A percentile compares a stretch with the other conserved stretches of the same genome.
Evolutionary conservation across 1,284 basidiomycete genomes (phyloP).

Genomic region (Microstroma glucosiphilum): DNA sequence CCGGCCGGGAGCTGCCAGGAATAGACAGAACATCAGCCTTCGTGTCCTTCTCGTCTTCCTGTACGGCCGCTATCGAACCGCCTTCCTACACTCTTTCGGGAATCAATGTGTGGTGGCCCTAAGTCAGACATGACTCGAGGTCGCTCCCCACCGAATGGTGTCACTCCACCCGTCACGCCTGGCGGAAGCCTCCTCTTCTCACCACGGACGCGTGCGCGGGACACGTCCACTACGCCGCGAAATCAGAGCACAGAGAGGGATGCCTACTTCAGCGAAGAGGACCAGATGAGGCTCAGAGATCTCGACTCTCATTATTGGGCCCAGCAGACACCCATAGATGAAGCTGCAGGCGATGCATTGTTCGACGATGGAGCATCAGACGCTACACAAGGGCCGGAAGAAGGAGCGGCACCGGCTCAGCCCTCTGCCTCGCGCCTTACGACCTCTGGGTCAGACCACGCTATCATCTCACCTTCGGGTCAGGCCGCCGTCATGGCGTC

Average conservation of each 20-base stretch:
- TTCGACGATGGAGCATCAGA: no score
- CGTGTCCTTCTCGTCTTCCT: no score
- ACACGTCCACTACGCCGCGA: conserved; percentile 1
- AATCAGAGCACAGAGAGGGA: background rate
- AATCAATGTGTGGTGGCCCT: background rate
- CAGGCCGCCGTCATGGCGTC: conserved; percentile 4
- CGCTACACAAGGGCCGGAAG: no score
- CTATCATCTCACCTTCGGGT: conserved; percentile 2
- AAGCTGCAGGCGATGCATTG: no score
- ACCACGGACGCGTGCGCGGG: background rate
- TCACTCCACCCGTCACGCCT: conserved; percentile 3
- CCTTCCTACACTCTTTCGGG: no score
- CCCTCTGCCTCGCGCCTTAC: background rate
- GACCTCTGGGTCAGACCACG: conserved; percentile 4
- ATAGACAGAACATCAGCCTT: no score
- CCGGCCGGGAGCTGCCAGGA: no score
- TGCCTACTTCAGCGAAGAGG: conserved; percentile 4
- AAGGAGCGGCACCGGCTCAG: no score
- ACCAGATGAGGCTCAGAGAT: conserved; percentile 3
- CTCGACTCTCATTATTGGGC: conserved; percentile 13
- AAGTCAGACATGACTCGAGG: background rate
- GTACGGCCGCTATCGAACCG: no score
- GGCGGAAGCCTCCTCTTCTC: conserved; percentile 8
- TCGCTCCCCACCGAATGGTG: background rate
- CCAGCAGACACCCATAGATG: background rate